phyloP scores from a whole-genome alignment of 495 filamentous ascomycete genomes.

The Penicillium ochrochloron region DNA sequence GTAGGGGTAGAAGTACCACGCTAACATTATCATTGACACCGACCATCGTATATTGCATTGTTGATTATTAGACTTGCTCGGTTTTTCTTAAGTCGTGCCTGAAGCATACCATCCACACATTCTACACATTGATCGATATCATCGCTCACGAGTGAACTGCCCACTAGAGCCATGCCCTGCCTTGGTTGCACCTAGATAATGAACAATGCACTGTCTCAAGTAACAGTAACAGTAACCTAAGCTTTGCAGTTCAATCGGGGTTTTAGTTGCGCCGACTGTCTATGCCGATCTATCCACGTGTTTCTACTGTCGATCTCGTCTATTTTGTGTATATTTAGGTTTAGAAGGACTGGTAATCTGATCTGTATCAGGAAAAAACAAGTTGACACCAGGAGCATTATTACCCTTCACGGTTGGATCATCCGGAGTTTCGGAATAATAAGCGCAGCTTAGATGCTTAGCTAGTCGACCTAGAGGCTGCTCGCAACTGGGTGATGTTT shows the following conservation, averaged over 20 bases:
- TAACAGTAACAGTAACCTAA: no score
- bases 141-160: no score
- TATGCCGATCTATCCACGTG: neutral
- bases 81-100: neutral
- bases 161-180: neutral
- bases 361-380: neutral
- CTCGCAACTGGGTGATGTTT: no score
- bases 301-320: neutral
- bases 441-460: no score
- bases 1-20: no score
- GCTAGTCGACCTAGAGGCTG: no score
- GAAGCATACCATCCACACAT: neutral
- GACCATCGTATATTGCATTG: slow-evolving; percentile 21
- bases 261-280: neutral
- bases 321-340: neutral
- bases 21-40: no score
- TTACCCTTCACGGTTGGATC: neutral
- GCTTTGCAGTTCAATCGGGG: no score
- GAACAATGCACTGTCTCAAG: no score
- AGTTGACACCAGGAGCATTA: neutral
- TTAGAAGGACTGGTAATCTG: neutral
- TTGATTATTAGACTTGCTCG: slow-evolving; percentile 8
- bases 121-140: neutral
- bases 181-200: neutral
- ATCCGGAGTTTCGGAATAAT: neutral